phyloP scores from a whole-genome alignment of 2,329 filamentous ascomycete genomes.

The Ceratocystis huliohia region DNA sequence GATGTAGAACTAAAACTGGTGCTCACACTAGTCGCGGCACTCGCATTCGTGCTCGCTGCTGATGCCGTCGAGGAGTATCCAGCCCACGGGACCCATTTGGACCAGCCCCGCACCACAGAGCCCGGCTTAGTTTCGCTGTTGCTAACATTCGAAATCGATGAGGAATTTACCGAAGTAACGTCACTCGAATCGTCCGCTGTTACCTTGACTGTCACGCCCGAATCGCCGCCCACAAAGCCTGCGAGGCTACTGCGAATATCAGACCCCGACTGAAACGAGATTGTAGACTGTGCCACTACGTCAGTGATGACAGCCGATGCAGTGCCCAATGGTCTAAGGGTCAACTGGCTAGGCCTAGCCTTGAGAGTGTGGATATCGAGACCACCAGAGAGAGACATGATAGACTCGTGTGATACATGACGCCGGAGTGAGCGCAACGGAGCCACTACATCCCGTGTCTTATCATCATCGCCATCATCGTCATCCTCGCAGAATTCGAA shows the following conservation, averaged over 20 bases:
- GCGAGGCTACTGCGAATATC: slow-evolving; percentile 19
- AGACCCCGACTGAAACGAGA: slow-evolving; percentile 27
- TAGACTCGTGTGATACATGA: slow-evolving; percentile 69
- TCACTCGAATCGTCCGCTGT: slow-evolving; percentile 8
- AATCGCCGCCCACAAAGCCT: not conserved
- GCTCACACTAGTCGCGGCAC: not conserved
- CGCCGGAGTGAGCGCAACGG: slow-evolving; percentile 45
- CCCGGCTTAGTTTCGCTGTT: not conserved
- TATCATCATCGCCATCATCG: slow-evolving; percentile 26
- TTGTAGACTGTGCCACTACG: slow-evolving; percentile 47
- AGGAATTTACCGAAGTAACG: slow-evolving; percentile 14
- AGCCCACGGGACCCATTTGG: slow-evolving; percentile 19
- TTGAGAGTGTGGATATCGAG: slow-evolving; percentile 82
- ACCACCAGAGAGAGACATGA: slow-evolving; percentile 74
- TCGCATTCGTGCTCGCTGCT: not conserved
- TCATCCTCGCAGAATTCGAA: slow-evolving; percentile 23
- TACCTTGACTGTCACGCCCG: not conserved
- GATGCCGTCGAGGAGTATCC: slow-evolving; percentile 3
- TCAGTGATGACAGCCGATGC: slow-evolving; percentile 45
- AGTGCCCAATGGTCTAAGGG: slow-evolving; percentile 41
- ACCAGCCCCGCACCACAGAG: slow-evolving; percentile 8
- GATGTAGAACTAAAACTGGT: slow-evolving; percentile 12
- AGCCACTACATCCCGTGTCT: slow-evolving; percentile 28
- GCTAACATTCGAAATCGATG: slow-evolving; percentile 11
- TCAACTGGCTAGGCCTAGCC: slow-evolving; percentile 61